These are phyloP conservation scores for Geotrichum histeridarum DNA, from an alignment of 1,139 yeast species.

Conservation along the genomic window DNA sequence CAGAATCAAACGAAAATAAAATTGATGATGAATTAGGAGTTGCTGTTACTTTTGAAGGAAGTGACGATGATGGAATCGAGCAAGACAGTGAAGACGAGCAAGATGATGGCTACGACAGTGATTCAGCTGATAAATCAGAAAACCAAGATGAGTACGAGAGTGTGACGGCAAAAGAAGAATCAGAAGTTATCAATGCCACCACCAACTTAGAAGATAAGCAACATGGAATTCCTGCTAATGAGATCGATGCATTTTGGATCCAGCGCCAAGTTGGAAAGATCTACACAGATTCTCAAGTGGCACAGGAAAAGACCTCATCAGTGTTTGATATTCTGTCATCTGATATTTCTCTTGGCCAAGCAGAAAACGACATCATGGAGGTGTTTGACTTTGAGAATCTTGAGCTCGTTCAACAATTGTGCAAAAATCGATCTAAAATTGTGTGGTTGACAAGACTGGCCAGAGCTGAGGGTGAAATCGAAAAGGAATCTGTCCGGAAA, in stretches of 20 bases:
- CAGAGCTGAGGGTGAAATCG: constrained; percentile 39
- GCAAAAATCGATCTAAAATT: constrained; percentile 50
- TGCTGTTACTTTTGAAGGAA: constrained; percentile 46
- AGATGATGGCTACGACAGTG: constrained; percentile 33
- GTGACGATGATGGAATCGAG: constrained; percentile 39
- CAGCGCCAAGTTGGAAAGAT: constrained; percentile 41
- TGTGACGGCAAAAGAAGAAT: constrained; percentile 28
- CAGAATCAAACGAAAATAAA: constrained; percentile 23
- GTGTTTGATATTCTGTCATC: constrained; percentile 39
- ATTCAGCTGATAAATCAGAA: constrained; percentile 32
- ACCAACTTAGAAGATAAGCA: constrained; percentile 32
- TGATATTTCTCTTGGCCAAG: constrained; percentile 38
- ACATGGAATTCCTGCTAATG: constrained; percentile 34
- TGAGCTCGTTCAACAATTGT: constrained; percentile 46
- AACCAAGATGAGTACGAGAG: constrained; percentile 33
- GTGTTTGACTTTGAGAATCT: constrained; percentile 50
- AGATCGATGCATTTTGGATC: constrained; percentile 51
- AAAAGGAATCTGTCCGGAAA: constrained; percentile 34
- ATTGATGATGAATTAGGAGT: constrained; percentile 43
- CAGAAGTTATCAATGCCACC: constrained; percentile 32
- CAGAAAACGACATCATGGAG: constrained; percentile 51
- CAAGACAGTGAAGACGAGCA: constrained; percentile 37
- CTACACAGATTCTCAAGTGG: constrained; percentile 39
- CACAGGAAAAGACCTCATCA: constrained; percentile 35
- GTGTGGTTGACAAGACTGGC: constrained; percentile 51